Evolutionary conservation across 2,329 filamentous ascomycete species (phyloP).

Genomic region (Karstenula rhodostoma): DNA sequence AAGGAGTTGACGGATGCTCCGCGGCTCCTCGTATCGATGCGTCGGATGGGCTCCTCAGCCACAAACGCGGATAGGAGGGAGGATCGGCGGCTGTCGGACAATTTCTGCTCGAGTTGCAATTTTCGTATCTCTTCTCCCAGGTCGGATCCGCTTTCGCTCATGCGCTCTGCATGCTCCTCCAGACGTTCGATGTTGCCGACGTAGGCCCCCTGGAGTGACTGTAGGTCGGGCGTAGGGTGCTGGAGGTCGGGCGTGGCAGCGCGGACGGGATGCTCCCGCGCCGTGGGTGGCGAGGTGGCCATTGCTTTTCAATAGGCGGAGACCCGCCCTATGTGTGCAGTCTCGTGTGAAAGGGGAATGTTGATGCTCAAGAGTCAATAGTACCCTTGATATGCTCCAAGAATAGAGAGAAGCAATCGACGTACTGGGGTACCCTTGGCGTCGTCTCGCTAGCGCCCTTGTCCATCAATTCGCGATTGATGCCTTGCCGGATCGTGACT

Average conservation of each 20-base stretch:
- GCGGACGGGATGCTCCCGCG: slow-evolving; percentile 28
- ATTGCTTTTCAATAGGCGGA: slow-evolving; percentile 26
- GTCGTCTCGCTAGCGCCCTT: not conserved
- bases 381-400: slow-evolving; percentile 23
- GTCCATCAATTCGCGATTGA: not conserved
- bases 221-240: slow-evolving; percentile 70
- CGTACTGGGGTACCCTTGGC: slow-evolving; percentile 21
- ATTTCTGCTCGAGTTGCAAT: slow-evolving; percentile 74
- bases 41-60: slow-evolving; percentile 37
- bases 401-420: slow-evolving; percentile 28
- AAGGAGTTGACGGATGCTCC: slow-evolving; percentile 54
- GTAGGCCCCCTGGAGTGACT: slow-evolving; percentile 68
- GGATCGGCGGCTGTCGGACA: slow-evolving; percentile 71
- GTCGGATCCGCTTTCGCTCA: slow-evolving; percentile 75
- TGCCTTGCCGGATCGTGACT: not conserved
- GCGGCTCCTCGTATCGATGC: slow-evolving; percentile 45
- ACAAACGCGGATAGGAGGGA: slow-evolving; percentile 63
- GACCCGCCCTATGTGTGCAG: slow-evolving; percentile 6
- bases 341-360: slow-evolving; percentile 2
- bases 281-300: slow-evolving; percentile 30
- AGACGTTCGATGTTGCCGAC: slow-evolving; percentile 74
- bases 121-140: slow-evolving; percentile 81
- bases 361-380: slow-evolving; percentile 9
- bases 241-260: slow-evolving; percentile 36
- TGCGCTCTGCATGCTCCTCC: slow-evolving; percentile 76